These are phyloP conservation scores for Harrya chromipes DNA, from an alignment of 768 basidiomycete species.

Conservation along the genomic window DNA sequence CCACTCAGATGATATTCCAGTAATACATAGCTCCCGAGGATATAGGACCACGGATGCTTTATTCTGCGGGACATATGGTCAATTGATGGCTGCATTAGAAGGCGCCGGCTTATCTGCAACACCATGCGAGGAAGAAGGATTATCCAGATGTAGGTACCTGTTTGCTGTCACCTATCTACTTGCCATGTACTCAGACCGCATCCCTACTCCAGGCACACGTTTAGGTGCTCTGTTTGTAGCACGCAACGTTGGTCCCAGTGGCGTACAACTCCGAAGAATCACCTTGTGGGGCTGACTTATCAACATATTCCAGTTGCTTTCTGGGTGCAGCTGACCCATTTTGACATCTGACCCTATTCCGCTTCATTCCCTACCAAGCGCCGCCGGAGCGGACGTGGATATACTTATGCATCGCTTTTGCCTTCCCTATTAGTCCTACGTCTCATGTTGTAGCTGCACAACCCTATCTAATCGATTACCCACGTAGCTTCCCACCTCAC, in stretches of 20 bases:
- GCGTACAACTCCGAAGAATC: conserved; percentile 37
- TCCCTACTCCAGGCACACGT: conserved; percentile 32
- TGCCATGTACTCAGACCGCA: background rate
- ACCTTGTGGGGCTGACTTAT: conserved; percentile 38
- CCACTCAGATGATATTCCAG: background rate
- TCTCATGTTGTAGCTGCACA: no score
- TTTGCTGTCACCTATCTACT: background rate
- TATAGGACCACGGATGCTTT: conserved; percentile 28
- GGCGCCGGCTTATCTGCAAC: conserved; percentile 35
- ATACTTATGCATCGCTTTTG: background rate
- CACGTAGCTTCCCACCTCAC: no score
- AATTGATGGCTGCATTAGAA: conserved; percentile 38
- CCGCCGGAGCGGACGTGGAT: no score
- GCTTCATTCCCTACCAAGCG: no score
- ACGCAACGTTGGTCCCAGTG: conserved; percentile 25
- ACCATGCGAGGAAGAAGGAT: conserved; percentile 28
- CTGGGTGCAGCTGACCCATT: background rate
- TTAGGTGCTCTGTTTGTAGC: conserved; percentile 42
- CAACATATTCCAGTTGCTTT: background rate
- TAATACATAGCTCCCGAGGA: conserved; percentile 5
- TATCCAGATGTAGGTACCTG: conserved; percentile 31
- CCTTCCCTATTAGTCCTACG: background rate
- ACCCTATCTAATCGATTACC: background rate
- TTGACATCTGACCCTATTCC: no score
- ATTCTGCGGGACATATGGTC: conserved; percentile 44